Conservation (phyloP, 2,329 filamentous ascomycete genomes). For the Blastomyces emzantsi region DNA sequence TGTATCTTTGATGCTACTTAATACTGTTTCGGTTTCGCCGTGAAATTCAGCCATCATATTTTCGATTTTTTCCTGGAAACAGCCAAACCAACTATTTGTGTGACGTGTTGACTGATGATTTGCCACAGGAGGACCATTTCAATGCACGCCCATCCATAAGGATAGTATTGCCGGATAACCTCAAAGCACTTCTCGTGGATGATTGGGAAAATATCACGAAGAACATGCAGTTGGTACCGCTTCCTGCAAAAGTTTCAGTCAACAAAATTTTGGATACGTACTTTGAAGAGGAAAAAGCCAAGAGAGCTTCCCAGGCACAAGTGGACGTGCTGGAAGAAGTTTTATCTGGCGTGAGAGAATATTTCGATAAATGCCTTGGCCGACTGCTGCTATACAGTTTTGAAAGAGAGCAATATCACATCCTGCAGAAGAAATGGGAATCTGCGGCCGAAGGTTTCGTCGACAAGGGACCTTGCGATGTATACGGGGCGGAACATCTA, state of each 20-base stretch:
- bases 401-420: slow-evolving; percentile 79
- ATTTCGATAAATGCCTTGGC: slow-evolving; percentile 85
- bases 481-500: slow-evolving; percentile 90
- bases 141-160: slow-evolving; percentile 76
- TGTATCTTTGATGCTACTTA: neutral
- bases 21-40: neutral
- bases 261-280: slow-evolving; percentile 75
- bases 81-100: neutral
- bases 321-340: slow-evolving; percentile 86
- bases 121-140: slow-evolving; percentile 73
- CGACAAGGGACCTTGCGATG: slow-evolving; percentile 64
- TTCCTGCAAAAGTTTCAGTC: slow-evolving; percentile 70
- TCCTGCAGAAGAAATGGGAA: slow-evolving; percentile 63
- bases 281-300: slow-evolving; percentile 57
- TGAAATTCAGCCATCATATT: neutral
- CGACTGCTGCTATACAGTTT: slow-evolving; percentile 90
- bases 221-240: slow-evolving; percentile 76
- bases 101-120: slow-evolving; percentile 6
- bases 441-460: slow-evolving; percentile 53
- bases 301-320: slow-evolving; percentile 46
- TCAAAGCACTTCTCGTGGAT: slow-evolving; percentile 89
- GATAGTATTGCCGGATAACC: slow-evolving; percentile 73
- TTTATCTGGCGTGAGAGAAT: slow-evolving; percentile 74
- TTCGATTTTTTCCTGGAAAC: neutral
- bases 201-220: slow-evolving; percentile 99